phyloP scores from a whole-genome alignment of 441 rosid genomes.

The Adansonia gregorii region DNA sequence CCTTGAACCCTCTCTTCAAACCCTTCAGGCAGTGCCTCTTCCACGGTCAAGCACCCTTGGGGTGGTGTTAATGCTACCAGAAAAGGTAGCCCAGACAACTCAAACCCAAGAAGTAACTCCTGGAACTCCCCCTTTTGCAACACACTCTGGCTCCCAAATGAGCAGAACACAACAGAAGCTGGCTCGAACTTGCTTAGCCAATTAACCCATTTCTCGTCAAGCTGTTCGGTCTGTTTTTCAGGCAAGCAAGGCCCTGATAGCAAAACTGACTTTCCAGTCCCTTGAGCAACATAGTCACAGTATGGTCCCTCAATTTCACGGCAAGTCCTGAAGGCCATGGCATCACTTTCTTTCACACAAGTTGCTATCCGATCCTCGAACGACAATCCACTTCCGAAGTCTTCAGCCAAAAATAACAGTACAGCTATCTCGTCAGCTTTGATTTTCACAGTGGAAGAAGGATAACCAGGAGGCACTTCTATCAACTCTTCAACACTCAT shows the following conservation, averaged over 20 bases:
- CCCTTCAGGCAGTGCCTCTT: conserved; percentile 64
- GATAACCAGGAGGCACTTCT: conserved; percentile 50
- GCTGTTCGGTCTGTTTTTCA: conserved; percentile 29
- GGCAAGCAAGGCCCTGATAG: conserved; percentile 51
- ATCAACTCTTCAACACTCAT: background rate
- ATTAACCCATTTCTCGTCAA: conserved; percentile 31
- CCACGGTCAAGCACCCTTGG: conserved; percentile 38
- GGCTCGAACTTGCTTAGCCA: conserved; percentile 48
- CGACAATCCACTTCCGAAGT: conserved; percentile 46
- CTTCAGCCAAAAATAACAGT: conserved; percentile 28
- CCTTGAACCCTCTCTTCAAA: conserved; percentile 53
- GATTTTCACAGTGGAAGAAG: conserved; percentile 45
- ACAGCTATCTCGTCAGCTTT: conserved; percentile 40
- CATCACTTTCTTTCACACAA: conserved; percentile 47
- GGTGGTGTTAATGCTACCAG: conserved; percentile 54
- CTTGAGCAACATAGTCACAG: conserved; percentile 48
- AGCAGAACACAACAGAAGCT: conserved; percentile 51
- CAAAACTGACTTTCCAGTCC: conserved; percentile 42
- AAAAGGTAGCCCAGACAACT: conserved; percentile 49
- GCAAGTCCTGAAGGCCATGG: conserved; percentile 55
- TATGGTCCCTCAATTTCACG: conserved; percentile 53
- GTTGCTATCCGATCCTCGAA: conserved; percentile 45
- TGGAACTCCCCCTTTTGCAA: conserved; percentile 54
- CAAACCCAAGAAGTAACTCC: conserved; percentile 58
- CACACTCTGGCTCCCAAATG: conserved; percentile 55